A percentile compares a stretch with the other conserved stretches of the same genome.
Evolutionary conservation across 441 rosid genomes (phyloP).

Genomic region (Populus hybrid): DNA sequence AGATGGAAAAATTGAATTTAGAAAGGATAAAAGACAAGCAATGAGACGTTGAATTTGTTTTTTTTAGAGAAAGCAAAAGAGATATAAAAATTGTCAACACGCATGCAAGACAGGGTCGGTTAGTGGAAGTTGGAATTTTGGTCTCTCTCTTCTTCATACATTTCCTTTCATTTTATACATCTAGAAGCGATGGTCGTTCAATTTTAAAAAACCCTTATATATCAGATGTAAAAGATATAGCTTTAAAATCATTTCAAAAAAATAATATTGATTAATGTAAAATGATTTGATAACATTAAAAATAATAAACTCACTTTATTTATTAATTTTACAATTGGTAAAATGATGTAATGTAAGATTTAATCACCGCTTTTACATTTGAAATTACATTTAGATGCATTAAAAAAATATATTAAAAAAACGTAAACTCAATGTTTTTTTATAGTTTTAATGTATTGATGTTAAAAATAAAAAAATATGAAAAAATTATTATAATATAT

Average conservation of each 20-base stretch:
- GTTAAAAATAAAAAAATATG: too few species aligned
- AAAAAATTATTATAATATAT: too few species aligned
- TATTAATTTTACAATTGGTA: too few species aligned
- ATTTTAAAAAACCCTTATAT: too few species aligned
- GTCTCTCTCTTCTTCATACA: background rate
- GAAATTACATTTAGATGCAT: too few species aligned
- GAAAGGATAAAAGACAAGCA: background rate
- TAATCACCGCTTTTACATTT: too few species aligned
- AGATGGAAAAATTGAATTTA: background rate
- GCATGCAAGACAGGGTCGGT: constrained; percentile 4
- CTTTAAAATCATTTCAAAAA: too few species aligned
- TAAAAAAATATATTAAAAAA: too few species aligned
- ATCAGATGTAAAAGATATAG: background rate
- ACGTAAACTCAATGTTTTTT: too few species aligned
- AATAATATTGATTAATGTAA: background rate
- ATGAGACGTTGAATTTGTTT: background rate
- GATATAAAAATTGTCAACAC: background rate
- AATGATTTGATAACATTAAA: background rate
- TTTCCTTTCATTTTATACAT: background rate
- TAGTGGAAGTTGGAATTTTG: background rate
- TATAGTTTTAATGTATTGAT: too few species aligned
- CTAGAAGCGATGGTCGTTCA: background rate
- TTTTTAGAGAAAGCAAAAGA: background rate
- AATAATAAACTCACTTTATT: background rate
- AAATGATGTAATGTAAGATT: too few species aligned